Evolutionary conservation across 2,329 filamentous ascomycete species (phyloP), one percentile per base, ranked within the genome.

Genomic region (Pseudogymnoascus sp.): DNA sequence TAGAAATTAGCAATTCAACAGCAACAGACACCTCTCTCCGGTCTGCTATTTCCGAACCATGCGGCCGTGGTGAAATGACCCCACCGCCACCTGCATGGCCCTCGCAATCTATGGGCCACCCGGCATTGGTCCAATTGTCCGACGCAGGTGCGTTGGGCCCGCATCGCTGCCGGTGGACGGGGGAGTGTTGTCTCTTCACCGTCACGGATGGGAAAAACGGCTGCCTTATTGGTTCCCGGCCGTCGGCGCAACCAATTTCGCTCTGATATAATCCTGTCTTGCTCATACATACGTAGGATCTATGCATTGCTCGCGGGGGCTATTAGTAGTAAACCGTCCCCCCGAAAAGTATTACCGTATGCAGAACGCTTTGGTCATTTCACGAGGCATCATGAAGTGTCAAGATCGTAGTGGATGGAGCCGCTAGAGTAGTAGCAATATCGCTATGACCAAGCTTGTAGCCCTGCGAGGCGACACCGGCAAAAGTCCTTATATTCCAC

Each of bases 361-460:
- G 14, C 23, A 29, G 23, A 29, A 29, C 7, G 23, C 45, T 34
- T 10, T 18, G 47, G 26, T 18, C 47, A 51, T 14, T 29, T 4
- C 16, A 34, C 45, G 26, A 57, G 47, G 10, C 47, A 57, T 18
- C 47, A 57, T 34, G 26, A 34, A 57, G 26, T 57, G 47, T 57
- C 26, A 57, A 57, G 26, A 57, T 57, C 47, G 47, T 34, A 34
- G 51, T 57, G 51, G 51, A 57, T 57, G 51, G 29, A 34, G 51
- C 51, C 51, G 51, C 47, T 54, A 54, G 47, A 31, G 47, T 29
- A 26, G 45, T 54, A n/a, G 47, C 51, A 34, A 57, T 57, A 16
- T 54, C 26, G 47, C 51, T 57, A 57, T 57, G 29, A 57, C 51
- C 51, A 57, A 57, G 51, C 29, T 57, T 57, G 29, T n/a, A 57